Conservation (phyloP, 495 filamentous ascomycete species). For the Tuber melanosporum region DNA sequence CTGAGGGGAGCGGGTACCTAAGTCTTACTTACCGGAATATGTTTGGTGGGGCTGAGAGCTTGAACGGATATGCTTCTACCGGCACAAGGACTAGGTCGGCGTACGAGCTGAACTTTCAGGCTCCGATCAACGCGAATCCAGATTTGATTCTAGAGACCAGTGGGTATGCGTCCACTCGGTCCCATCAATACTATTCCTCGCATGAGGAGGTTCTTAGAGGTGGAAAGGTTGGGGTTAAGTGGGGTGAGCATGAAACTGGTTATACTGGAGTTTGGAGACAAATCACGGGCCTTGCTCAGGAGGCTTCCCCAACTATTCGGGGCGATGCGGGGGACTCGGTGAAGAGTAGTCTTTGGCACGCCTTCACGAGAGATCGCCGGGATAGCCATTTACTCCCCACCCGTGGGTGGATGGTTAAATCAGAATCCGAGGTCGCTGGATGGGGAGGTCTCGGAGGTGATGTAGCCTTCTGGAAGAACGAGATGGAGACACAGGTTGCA, state of each 20-base stretch:
- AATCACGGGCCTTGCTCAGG: constrained; percentile 64
- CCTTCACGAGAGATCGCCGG: constrained; percentile 68
- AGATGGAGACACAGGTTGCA: constrained; percentile 71
- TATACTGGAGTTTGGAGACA: constrained; percentile 84
- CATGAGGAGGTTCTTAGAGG: constrained; percentile 88
- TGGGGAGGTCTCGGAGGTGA: constrained; percentile 79
- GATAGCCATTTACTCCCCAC: constrained; percentile 78
- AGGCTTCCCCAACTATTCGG: constrained; percentile 72
- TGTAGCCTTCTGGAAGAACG: constrained; percentile 80
- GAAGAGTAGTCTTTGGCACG: constrained; percentile 78
- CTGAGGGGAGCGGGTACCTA: constrained; percentile 84
- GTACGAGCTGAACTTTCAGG: constrained; percentile 74
- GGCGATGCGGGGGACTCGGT: constrained; percentile 83
- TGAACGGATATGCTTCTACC: constrained; percentile 69
- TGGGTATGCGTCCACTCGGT: constrained; percentile 63
- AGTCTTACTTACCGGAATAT: constrained; percentile 80
- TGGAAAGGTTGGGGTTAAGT: constrained; percentile 66
- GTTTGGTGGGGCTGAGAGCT: constrained; percentile 87
- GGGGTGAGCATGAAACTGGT: constrained; percentile 61
- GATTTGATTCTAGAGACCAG: constrained; percentile 68
- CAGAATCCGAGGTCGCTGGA: constrained; percentile 74
- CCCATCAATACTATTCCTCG: constrained; percentile 80
- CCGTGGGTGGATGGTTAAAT: constrained; percentile 69
- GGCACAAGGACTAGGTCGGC: constrained; percentile 84
- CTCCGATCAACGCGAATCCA: constrained; percentile 75